Evolutionary conservation across 148 eudicot genomes (phyloP).

Genomic region (Agrostemma githago): DNA sequence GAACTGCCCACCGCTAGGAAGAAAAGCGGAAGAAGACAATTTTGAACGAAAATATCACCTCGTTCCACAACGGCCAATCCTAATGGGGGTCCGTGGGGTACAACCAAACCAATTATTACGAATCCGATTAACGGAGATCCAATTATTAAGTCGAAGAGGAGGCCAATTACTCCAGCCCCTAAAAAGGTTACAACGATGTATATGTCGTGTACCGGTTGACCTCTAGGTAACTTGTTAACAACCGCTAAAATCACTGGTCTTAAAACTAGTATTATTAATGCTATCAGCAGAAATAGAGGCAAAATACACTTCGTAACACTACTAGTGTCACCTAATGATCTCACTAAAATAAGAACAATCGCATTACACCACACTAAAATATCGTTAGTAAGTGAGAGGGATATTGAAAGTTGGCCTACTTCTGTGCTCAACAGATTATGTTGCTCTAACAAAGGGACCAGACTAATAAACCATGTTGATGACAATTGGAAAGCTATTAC

Average conservation of each 20-base stretch:
- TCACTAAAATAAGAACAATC: neutral
- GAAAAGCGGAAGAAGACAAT: constrained; percentile 22
- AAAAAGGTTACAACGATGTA: constrained; percentile 14
- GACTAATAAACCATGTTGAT: constrained; percentile 12
- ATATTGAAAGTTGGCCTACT: constrained; percentile 24
- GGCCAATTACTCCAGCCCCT: constrained; percentile 12
- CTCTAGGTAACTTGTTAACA: constrained; percentile 17
- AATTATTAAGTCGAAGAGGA: constrained; percentile 7
- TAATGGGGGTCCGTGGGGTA: constrained; percentile 29
- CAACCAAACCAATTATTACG: constrained; percentile 17
- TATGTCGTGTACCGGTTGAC: constrained; percentile 17
- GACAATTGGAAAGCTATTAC: constrained; percentile 11
- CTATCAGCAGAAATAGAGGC: neutral
- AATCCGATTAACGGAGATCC: constrained; percentile 21
- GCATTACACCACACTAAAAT: constrained; percentile 4
- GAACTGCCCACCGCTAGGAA: constrained; percentile 24
- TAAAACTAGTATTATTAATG: neutral
- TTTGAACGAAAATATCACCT: constrained; percentile 12
- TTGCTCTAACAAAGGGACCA: constrained; percentile 23
- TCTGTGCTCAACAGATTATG: constrained; percentile 23
- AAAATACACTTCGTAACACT: neutral
- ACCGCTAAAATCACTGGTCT: constrained; percentile 3
- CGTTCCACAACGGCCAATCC: constrained; percentile 17
- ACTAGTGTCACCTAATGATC: neutral
- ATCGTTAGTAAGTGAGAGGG: constrained; percentile 16